Evolutionary conservation across 1,139 yeast species (phyloP).

Genomic region (Yamadazyma spencermartinsiae): DNA sequence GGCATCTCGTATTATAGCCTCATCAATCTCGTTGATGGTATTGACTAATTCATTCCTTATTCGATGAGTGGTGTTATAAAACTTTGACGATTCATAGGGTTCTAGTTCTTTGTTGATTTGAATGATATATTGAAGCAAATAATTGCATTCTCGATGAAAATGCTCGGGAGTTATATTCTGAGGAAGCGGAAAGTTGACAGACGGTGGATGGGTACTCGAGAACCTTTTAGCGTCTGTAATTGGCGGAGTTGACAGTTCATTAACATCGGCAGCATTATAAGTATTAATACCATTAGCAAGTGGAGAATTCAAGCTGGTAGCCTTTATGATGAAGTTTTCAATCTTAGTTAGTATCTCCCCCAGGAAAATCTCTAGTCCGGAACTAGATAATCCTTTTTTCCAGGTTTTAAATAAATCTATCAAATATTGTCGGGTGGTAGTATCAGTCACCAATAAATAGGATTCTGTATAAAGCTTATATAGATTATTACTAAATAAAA

Average conservation of each 20-base stretch:
- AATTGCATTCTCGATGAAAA: constrained; percentile 34
- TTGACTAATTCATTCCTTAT: constrained; percentile 32
- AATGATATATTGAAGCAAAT: constrained; percentile 32
- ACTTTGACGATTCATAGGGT: constrained; percentile 16
- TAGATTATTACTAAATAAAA: constrained; percentile 35
- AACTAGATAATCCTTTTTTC: constrained; percentile 31
- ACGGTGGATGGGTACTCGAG: background rate
- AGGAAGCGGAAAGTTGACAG: constrained; percentile 11
- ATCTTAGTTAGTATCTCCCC: constrained; percentile 28
- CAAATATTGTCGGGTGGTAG: constrained; percentile 36
- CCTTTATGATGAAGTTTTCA: constrained; percentile 42
- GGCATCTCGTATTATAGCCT: constrained; percentile 24
- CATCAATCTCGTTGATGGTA: constrained; percentile 34
- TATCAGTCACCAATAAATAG: constrained; percentile 41
- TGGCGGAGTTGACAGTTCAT: constrained; percentile 6
- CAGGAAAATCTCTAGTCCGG: constrained; percentile 42
- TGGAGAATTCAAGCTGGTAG: constrained; percentile 24
- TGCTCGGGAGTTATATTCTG: constrained; percentile 26
- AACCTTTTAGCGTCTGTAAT: constrained; percentile 1
- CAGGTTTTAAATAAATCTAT: constrained; percentile 45
- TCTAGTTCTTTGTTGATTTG: constrained; percentile 20
- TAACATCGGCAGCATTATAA: background rate
- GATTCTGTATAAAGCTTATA: constrained; percentile 39
- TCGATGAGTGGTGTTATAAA: constrained; percentile 15
- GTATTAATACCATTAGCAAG: constrained; percentile 4